Evolutionary conservation across 345 rosid species (phyloP), one percentile per base, ranked within the genome.

Genomic region (Anacardium occidentale): DNA sequence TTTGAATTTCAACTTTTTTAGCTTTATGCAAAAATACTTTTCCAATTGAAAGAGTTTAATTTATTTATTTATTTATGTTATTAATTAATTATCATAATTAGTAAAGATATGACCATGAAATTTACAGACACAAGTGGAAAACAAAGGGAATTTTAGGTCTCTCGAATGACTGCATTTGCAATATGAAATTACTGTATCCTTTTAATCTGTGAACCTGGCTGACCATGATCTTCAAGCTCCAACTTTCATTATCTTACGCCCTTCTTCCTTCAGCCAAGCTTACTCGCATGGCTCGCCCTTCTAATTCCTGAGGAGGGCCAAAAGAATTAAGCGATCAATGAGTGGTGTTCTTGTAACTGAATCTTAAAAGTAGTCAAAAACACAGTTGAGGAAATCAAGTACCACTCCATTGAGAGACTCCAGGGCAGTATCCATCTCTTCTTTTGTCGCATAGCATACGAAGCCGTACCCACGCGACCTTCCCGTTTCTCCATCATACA

Each of bases 401-500:
- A 88, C 96, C 87, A 85, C 77, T 64, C 92, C 97, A 72, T 92
- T 76, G 14, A 87, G 90, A 51, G 89, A 77, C 69, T 85, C 83
- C 45, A 92, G 85, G 0, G 98, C 98, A 7, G 87, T 68, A 34
- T 94, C 94, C 98, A 94, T 90, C 80, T 88, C 97, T 6, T 71
- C 68, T 82, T 78, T 75, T 9, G 97, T 82, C 4, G 88, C 61
- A 78, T 81, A 92, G 81, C 88, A 80, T 0, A 94, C 94, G 17
- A 94, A 94, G 22, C 98, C 98, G 32, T 90, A 92, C 14, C 99
- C 98, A 0, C 83, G 77, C 0, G 98, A 90, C 66, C 83, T 87
- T 22, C 99, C 99, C 0, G 96, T 89, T 72, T 94, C 95, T 44
- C 99, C 99, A 57, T 95, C 96, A 1, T 53, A 89, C 34, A 95